phyloP scores from a whole-genome alignment of 2,329 filamentous ascomycete species.

The Harringtonia lauricola region DNA sequence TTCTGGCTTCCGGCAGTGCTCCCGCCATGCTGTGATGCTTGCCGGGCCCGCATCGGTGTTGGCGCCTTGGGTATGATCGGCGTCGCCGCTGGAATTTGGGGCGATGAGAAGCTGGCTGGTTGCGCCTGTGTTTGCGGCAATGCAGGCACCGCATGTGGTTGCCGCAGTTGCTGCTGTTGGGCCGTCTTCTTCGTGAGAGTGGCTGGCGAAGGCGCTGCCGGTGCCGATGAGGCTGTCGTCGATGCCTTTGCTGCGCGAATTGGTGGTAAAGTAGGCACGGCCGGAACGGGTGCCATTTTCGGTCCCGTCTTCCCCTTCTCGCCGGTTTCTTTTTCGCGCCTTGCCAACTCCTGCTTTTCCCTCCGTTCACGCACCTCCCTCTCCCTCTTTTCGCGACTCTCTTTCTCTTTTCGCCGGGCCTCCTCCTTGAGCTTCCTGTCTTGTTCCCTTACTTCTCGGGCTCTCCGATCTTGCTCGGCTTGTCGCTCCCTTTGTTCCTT shows the following conservation, averaged over 20 bases:
- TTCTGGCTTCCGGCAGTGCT: conserved; percentile 48
- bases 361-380: conserved; percentile 43
- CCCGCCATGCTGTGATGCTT: conserved; percentile 68
- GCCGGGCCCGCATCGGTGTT: conserved; percentile 66
- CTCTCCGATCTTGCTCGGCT: conserved; percentile 75
- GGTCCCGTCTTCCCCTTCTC: conserved; percentile 22
- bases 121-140: conserved; percentile 45
- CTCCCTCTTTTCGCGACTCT: conserved; percentile 51
- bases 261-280: background rate
- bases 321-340: conserved; percentile 31
- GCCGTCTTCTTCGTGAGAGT: conserved; percentile 29
- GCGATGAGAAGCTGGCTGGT: conserved; percentile 55
- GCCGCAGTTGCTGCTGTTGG: conserved; percentile 24
- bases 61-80: conserved; percentile 75
- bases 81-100: conserved; percentile 67
- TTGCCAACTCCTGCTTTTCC: conserved; percentile 43
- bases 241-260: background rate
- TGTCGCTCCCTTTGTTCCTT: conserved; percentile 81
- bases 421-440: conserved; percentile 82
- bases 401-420: conserved; percentile 67
- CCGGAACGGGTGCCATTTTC: conserved; percentile 24
- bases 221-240: background rate
- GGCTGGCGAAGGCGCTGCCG: conserved; percentile 13
- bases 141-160: conserved; percentile 32
- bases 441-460: conserved; percentile 64